Percentiles rank a stretch among this genome's conserved stretches.
phyloP scores from a whole-genome alignment of 768 basidiomycete species.

The Infundibulicybe gibba region DNA sequence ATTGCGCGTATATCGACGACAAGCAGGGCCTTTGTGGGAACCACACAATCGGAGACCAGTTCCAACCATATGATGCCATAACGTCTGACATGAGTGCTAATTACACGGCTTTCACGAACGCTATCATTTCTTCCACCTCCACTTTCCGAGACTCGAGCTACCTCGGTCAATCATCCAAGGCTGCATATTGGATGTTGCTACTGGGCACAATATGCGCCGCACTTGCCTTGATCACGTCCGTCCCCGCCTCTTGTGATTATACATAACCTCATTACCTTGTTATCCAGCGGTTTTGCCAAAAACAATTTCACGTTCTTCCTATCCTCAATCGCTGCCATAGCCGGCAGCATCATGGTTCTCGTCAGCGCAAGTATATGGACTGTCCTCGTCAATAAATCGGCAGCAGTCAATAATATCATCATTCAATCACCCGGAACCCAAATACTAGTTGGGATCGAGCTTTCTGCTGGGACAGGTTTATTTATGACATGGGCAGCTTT shows the following conservation, averaged over 20 bases:
- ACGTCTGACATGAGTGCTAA: slow-evolving; percentile 65
- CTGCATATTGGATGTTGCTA: slow-evolving; percentile 73
- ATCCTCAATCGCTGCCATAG: slow-evolving; percentile 58
- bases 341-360: slow-evolving; percentile 60
- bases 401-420: slow-evolving; percentile 51
- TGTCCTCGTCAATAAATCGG: slow-evolving; percentile 59
- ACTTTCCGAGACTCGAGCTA: slow-evolving; percentile 61
- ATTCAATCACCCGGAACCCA: slow-evolving; percentile 30
- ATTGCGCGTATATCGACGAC: slow-evolving; percentile 67
- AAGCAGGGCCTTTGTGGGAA: slow-evolving; percentile 64
- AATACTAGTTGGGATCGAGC: slow-evolving; percentile 55
- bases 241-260: slow-evolving; percentile 11
- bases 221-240: slow-evolving; percentile 66
- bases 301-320: slow-evolving; percentile 63
- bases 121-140: slow-evolving; percentile 43
- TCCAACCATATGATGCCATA: slow-evolving; percentile 62
- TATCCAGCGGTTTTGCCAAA: slow-evolving; percentile 59
- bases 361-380: slow-evolving; percentile 79
- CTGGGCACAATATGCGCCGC: slow-evolving; percentile 67
- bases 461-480: slow-evolving; percentile 59
- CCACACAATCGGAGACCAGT: slow-evolving; percentile 51
- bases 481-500: slow-evolving; percentile 76
- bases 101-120: slow-evolving; percentile 52
- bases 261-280: slow-evolving; percentile 6
- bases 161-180: slow-evolving; percentile 59